Evolutionary conservation across 192 early-diverging fungal species (phyloP).

Genomic region (Umbelopsis sp.): DNA sequence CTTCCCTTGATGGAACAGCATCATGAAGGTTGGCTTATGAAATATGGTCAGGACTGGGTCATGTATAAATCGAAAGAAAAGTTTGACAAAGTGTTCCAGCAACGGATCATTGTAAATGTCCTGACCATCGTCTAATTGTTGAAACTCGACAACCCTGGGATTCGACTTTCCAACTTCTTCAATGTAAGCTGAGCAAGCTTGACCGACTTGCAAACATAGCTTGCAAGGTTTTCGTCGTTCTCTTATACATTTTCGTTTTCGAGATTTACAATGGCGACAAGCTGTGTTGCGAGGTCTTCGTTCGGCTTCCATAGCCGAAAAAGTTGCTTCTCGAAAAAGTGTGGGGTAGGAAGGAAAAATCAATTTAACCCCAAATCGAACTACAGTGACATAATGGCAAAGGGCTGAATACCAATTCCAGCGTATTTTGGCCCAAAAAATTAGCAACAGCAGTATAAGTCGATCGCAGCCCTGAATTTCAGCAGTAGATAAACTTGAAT

Average conservation of each 20-base stretch:
- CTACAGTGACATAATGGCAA: too few relatives aligned
- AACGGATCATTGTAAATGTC: conserved; percentile 1
- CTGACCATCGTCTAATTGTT: not conserved
- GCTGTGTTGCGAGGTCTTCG: conserved; percentile 4
- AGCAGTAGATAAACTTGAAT: too few relatives aligned
- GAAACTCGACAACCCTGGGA: not conserved
- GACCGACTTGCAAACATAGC: not conserved
- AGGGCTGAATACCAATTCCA: too few relatives aligned
- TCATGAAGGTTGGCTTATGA: conserved; percentile 20
- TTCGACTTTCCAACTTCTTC: not conserved
- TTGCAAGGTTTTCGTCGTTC: not conserved
- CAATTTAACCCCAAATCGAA: too few relatives aligned
- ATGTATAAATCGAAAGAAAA: conserved; percentile 17
- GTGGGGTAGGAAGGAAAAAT: too few relatives aligned
- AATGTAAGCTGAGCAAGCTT: not conserved
- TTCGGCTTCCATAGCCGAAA: not conserved
- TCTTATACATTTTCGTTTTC: conserved; percentile 8
- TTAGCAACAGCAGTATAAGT: too few relatives aligned
- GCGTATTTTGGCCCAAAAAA: too few relatives aligned
- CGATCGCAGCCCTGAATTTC: too few relatives aligned
- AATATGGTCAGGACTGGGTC: conserved; percentile 14
- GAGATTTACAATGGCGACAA: conserved; percentile 12
- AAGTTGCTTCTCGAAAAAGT: too few relatives aligned
- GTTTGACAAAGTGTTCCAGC: conserved; percentile 5
- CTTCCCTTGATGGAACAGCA: conserved; percentile 8